Conservation (phyloP, 768 basidiomycete genomes). For the Kwoniella pini region DNA sequence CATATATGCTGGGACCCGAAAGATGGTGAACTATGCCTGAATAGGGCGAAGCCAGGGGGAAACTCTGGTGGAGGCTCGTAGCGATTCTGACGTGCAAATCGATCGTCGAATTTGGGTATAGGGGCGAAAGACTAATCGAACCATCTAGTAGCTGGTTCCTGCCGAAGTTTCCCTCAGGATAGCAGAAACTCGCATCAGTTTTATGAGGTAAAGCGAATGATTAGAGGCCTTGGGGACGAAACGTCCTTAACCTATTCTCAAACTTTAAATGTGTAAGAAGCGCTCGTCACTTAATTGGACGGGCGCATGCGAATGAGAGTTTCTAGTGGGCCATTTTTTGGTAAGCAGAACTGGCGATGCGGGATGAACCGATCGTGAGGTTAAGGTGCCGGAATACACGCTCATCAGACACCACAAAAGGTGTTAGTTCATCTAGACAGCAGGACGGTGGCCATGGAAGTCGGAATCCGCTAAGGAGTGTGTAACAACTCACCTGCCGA, state of each 20-base stretch:
- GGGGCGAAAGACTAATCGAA: constrained; percentile 94
- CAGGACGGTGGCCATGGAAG: constrained; percentile 86
- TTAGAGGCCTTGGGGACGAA: constrained; percentile 87
- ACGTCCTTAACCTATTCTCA: constrained; percentile 83
- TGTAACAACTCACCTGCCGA: constrained; percentile 88
- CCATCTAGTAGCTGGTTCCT: constrained; percentile 92
- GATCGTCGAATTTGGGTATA: constrained; percentile 94
- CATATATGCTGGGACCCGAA: constrained; percentile 84
- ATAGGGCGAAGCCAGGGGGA: constrained; percentile 92
- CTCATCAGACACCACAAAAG: constrained; percentile 83
- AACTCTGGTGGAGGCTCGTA: constrained; percentile 95
- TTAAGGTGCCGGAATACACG: constrained; percentile 68
- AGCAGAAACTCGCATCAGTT: constrained; percentile 65
- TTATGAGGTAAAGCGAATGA: constrained; percentile 70
- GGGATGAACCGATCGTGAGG: constrained; percentile 70
- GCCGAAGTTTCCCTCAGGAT: constrained; percentile 83
- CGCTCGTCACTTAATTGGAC: constrained; percentile 58
- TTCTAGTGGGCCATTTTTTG: constrained; percentile 69
- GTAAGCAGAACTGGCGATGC: constrained; percentile 48
- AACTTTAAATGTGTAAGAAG: constrained; percentile 70
- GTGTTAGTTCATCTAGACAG: constrained; percentile 86
- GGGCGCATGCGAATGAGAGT: constrained; percentile 63
- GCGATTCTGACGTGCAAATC: constrained; percentile 96
- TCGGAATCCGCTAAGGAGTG: constrained; percentile 82
- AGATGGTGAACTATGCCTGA: constrained; percentile 88